A percentile compares a stretch with the other conserved stretches of the same genome.
Evolutionary conservation across 2,329 filamentous ascomycete species (phyloP).

Genomic region (Claviceps pazoutovae): DNA sequence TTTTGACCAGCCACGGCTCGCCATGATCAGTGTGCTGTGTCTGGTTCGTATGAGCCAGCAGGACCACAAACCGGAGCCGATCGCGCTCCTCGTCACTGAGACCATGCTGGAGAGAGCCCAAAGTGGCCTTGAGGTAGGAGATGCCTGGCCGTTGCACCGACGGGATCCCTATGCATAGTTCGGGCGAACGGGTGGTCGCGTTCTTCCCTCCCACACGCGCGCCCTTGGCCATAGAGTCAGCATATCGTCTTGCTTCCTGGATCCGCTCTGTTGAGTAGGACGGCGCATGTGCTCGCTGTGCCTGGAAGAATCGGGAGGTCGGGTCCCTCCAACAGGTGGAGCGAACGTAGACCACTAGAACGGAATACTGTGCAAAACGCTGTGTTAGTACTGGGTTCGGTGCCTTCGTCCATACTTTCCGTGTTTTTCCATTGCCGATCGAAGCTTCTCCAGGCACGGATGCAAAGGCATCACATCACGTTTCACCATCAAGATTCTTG

Average conservation of each 20-base stretch:
- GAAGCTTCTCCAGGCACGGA: too few relatives aligned
- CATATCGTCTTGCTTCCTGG: constrained; percentile 1
- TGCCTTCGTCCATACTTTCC: too few relatives aligned
- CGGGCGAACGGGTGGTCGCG: background rate
- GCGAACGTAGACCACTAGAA: background rate
- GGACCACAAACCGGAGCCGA: constrained; percentile 3
- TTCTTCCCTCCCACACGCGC: background rate
- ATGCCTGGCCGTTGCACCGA: constrained; percentile 4
- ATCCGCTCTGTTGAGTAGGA: constrained; percentile 5
- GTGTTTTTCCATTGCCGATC: too few relatives aligned
- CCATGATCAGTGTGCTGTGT: constrained; percentile 4
- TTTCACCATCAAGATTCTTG: too few relatives aligned
- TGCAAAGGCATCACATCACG: too few relatives aligned
- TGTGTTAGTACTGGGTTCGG: too few relatives aligned
- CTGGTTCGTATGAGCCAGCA: constrained; percentile 5
- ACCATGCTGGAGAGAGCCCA: constrained; percentile 6
- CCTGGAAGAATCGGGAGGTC: constrained; percentile 5
- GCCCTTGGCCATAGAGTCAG: background rate
- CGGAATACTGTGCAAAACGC: background rate
- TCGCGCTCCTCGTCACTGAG: constrained; percentile 2
- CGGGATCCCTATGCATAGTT: constrained; percentile 6
- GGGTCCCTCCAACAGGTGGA: constrained; percentile 6
- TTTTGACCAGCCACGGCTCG: constrained; percentile 2
- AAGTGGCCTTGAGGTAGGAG: constrained; percentile 4
- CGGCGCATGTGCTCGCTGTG: constrained; percentile 1